phyloP scores from a whole-genome alignment of 2,329 filamentous ascomycete species.

The Scedosporium boydii region DNA sequence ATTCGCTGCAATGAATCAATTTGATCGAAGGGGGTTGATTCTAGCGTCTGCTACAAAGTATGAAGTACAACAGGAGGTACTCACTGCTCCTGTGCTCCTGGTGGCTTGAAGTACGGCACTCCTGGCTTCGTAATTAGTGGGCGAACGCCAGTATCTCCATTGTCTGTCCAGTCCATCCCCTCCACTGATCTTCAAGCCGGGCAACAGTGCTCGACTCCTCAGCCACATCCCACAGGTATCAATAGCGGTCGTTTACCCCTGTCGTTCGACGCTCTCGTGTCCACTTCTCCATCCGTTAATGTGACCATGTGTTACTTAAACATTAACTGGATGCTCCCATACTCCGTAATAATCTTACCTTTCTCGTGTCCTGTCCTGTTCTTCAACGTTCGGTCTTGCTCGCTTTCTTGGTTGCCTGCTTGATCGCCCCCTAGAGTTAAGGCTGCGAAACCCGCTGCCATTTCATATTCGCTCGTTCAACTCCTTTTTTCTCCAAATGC shows the following conservation, averaged over 20 bases:
- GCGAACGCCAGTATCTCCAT: too few species aligned
- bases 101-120: neutral
- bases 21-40: neutral
- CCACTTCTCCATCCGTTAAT: neutral
- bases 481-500: neutral
- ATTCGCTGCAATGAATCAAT: neutral
- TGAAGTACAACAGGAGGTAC: neutral
- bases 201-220: too few species aligned
- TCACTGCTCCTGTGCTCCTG: neutral
- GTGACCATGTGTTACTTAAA: neutral
- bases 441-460: neutral
- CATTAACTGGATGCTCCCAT: neutral
- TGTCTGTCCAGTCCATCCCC: too few species aligned
- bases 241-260: neutral
- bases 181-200: too few species aligned
- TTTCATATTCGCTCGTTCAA: slow-evolving; percentile 1
- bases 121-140: too few species aligned
- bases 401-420: neutral
- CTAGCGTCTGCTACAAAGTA: neutral
- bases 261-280: neutral
- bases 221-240: neutral
- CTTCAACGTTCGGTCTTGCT: neutral
- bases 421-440: neutral
- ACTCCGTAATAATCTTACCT: neutral
- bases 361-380: neutral